phyloP scores from a whole-genome alignment of 2,329 filamentous ascomycete genomes.

The Fusarium armeniacum region DNA sequence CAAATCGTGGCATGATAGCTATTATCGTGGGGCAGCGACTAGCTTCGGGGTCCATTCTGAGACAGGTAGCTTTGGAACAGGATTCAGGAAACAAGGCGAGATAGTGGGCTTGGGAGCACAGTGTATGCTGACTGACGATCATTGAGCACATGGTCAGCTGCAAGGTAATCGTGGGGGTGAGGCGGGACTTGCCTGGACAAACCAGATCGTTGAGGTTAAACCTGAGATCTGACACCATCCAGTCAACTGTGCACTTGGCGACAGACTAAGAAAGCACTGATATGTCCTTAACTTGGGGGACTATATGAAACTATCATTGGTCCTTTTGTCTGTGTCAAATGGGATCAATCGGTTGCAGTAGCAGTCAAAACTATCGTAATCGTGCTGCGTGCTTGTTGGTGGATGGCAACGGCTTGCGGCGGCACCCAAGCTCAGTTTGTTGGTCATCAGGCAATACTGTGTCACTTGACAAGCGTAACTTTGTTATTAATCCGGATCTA shows the following conservation, averaged over 20 bases:
- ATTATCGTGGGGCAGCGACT: slow-evolving; percentile 37
- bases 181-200: slow-evolving; percentile 33
- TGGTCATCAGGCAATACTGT: slow-evolving; percentile 21
- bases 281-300: slow-evolving; percentile 7
- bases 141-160: slow-evolving; percentile 38
- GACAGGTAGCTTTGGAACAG: slow-evolving; percentile 8
- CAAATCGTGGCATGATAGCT: slow-evolving; percentile 24
- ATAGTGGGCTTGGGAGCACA: slow-evolving; percentile 28
- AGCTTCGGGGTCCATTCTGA: slow-evolving; percentile 24
- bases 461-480: slow-evolving; percentile 27
- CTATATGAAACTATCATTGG: slow-evolving; percentile 7
- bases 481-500: slow-evolving; percentile 15
- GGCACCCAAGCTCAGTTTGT: slow-evolving; percentile 20
- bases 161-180: slow-evolving; percentile 30
- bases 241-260: slow-evolving; percentile 24
- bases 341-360: slow-evolving; percentile 1
- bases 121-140: slow-evolving; percentile 37
- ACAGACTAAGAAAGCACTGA: not conserved
- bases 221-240: slow-evolving; percentile 18
- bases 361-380: slow-evolving; percentile 5
- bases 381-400: slow-evolving; percentile 16
- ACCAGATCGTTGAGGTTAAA: slow-evolving; percentile 35
- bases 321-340: not conserved
- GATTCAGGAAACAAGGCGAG: slow-evolving; percentile 26
- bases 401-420: slow-evolving; percentile 38